Evolutionary conservation across 768 basidiomycete species (phyloP), one percentile per base, ranked within the genome.

Genomic region (Erythrobasidium yunnanense): DNA sequence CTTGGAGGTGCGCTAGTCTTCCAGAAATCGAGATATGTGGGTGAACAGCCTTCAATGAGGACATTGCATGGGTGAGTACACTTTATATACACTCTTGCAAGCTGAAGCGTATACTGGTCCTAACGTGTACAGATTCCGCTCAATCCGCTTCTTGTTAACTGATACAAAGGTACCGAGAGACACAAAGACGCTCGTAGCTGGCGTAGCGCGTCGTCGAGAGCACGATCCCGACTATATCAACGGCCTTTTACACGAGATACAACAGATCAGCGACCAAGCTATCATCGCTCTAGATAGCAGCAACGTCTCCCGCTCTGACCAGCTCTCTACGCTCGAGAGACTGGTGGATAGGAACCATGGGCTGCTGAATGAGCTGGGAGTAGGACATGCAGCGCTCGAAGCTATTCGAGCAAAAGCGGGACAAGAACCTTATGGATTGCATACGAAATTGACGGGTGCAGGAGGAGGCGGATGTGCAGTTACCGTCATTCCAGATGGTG

Each of bases 391-490:
- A 11, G 78, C 85, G 1, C 77, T 99, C 65, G 95, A 99, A 76
- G 77, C 80, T 22, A 90, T 96, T 70, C 83, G 84, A 60, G 77
- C 80, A n/a, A 84, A 81, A 70, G 88, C 90, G 0, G 76, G 78
- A 8, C 79, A 81, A 8, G 73, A 78, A 68, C 85, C 85, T 6
- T 87, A 85, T 77, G 77, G 78, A 8, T 79, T 97, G 52, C 84
- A 84, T 72, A 91, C 90, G n/a, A 95, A 96, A 79, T 78, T 99
- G 65, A 99, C 95, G 5, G 95, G 95, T 45, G 93, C 95, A 6
- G 95, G 95, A 30, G 95, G 95, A 42, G 95, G 95, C 25, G 95
- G 95, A n/a, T 97, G 95, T 74, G 86, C 91, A 3, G 90, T 97
- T 30, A 93, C 92, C 13, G 82, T 97, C 34, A 81, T 99, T 55